Conservation (phyloP, 1,284 basidiomycete genomes). For the Apiotrichum domesticum region DNA sequence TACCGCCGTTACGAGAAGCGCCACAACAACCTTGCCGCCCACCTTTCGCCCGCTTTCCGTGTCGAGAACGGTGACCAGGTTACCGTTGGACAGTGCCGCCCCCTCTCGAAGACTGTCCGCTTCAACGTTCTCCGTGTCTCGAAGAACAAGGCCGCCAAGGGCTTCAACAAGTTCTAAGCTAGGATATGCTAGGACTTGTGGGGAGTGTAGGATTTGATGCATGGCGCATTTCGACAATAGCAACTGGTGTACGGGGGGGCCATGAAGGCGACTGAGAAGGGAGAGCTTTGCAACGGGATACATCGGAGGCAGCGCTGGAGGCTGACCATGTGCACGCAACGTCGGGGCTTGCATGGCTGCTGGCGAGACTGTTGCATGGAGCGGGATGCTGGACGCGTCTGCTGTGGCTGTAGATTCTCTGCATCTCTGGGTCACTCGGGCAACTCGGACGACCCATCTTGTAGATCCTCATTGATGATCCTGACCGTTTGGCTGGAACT, state of each 20-base stretch:
- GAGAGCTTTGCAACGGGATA: background rate
- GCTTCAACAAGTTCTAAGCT: conserved; percentile 86
- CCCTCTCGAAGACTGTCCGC: conserved; percentile 97
- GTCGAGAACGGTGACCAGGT: conserved; percentile 86
- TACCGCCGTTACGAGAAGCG: conserved; percentile 97
- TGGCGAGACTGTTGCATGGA: no score
- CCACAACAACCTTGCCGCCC: conserved; percentile 97
- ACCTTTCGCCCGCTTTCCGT: conserved; percentile 98
- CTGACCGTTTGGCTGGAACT: no score
- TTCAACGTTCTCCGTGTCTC: conserved; percentile 92
- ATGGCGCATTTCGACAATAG: conserved; percentile 12
- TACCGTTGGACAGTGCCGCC: conserved; percentile 98
- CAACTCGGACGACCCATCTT: no score
- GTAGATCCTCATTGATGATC: no score
- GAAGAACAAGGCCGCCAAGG: conserved; percentile 83
- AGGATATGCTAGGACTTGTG: conserved; percentile 2
- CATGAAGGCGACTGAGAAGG: background rate
- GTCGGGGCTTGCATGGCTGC: no score
- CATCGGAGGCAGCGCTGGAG: background rate
- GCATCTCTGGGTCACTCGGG: no score
- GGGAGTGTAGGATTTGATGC: conserved; percentile 18
- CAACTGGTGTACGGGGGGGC: background rate
- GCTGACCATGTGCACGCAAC: no score
- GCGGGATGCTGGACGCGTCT: no score
- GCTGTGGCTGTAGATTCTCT: no score